Base-by-base conservation (phyloP, 345 rosid genomes). In the Hibiscus mutabilis region DNA sequence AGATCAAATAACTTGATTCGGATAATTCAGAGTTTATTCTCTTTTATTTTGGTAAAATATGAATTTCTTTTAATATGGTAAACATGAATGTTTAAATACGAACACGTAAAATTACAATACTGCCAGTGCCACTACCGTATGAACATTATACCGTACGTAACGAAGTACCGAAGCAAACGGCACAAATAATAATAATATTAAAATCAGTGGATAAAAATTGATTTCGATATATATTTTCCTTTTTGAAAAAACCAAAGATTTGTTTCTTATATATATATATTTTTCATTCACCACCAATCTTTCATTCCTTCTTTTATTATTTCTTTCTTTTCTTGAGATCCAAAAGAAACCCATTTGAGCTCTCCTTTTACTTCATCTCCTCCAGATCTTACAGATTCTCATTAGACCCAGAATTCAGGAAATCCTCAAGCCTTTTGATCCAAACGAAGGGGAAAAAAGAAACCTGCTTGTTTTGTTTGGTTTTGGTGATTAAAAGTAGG, bases 341-440 rank as follows among this genome's bases (percentile, higher is more conserved):
- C 51, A 40, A 19, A 63, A 35, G 16, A 37, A 37, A 19, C 51
- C 64, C 51, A 40, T 63, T 63, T 11, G 9, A 63, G 68, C 29
- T 63, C 68, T 63, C 68, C 19, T 63, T 63, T 63, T 63, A 37
- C 51, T 63, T 63, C 7, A 63, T 63, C 49, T 63, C 68, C 16
- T 37, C 42, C 29, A 19, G 51, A 63, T 63, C 68, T 63, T 63
- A 63, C 68, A 37, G 8, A 18, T 37, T 63, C 13, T 19, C 68
- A 63, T 33, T 10, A 63, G 68, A 37, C 68, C 68, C 49, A 63
- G 67, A 63, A 63, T 37, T 63, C 68, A 63, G 68, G 14, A 35
- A 63, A 16, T 37, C 19, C 4, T 4, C 13, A 19, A 19, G 0
- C 68, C 37, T 63, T 19, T 63, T 37, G n/a, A 63, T 63, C 22